phyloP scores from a whole-genome alignment of 257 asterid genomes.

The Nicotiana otophora region DNA sequence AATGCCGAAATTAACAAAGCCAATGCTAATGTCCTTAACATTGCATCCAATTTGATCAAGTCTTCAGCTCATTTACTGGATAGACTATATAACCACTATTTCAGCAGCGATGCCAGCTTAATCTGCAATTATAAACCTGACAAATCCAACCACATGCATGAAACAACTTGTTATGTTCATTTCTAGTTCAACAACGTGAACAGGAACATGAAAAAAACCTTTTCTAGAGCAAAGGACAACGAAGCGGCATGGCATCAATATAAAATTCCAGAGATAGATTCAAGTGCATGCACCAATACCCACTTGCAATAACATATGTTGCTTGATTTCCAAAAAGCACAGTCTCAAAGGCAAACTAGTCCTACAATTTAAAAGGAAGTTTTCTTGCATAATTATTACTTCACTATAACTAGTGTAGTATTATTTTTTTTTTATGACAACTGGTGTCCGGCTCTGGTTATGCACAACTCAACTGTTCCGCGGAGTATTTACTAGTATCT shows the following conservation, averaged over 20 bases:
- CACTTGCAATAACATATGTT: constrained; percentile 5
- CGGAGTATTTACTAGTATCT: too few species aligned
- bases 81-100: background rate
- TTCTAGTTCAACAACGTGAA: background rate
- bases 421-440: too few species aligned
- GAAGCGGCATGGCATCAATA: background rate
- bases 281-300: constrained; percentile 10
- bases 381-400: background rate
- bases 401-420: background rate
- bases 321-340: background rate
- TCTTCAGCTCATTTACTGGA: background rate
- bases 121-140: background rate
- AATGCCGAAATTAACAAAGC: constrained; percentile 34
- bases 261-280: background rate
- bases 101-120: background rate
- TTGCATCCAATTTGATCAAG: constrained; percentile 34
- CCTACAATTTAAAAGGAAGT: background rate
- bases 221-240: background rate
- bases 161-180: background rate
- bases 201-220: background rate
- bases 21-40: constrained; percentile 50
- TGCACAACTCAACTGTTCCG: too few species aligned
- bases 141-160: background rate
- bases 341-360: background rate
- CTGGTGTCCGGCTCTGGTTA: too few species aligned